phyloP scores from a whole-genome alignment of 2,329 filamentous ascomycete species.

The Delphinella strobiligena region DNA sequence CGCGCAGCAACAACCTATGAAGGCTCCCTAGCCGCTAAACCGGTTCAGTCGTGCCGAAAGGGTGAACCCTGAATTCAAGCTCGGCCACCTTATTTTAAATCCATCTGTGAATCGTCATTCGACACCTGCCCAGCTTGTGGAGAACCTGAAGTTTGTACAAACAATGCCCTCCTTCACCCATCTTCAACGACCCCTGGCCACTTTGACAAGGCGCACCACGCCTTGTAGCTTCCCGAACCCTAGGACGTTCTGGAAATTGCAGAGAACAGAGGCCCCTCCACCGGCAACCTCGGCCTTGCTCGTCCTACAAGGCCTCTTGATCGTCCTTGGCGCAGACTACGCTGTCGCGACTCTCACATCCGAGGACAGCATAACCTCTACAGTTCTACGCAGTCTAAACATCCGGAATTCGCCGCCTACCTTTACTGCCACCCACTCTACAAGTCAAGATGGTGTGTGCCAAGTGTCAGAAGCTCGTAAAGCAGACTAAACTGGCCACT shows the following conservation, averaged over 20 bases:
- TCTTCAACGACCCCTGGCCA: conserved; percentile 2
- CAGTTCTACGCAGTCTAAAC: conserved; percentile 1
- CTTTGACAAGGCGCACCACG: no score
- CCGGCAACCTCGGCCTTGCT: conserved; percentile 20
- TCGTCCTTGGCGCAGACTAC: conserved; percentile 16
- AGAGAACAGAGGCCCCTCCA: conserved; percentile 17
- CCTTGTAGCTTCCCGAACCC: no score
- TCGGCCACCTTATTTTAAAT: background rate
- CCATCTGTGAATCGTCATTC: no score
- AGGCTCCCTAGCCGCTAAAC: no score
- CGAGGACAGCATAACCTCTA: conserved; percentile 3
- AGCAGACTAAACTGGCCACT: conserved; percentile 49
- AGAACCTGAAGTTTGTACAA: no score
- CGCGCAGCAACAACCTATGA: no score
- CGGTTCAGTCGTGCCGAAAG: no score
- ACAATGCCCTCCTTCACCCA: background rate
- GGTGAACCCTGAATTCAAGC: background rate
- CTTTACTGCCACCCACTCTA: no score
- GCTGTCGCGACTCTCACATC: conserved; percentile 2
- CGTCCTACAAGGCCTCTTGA: conserved; percentile 20
- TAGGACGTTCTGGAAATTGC: conserved; percentile 20
- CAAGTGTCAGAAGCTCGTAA: conserved; percentile 51
- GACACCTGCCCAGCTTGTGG: background rate
- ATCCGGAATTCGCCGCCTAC: no score
- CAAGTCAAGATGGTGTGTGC: conserved; percentile 46